These are phyloP conservation scores for Chaetomiaceae sp. DNA, from an alignment of 2,329 filamentous ascomycete genomes.

Conservation along the genomic window DNA sequence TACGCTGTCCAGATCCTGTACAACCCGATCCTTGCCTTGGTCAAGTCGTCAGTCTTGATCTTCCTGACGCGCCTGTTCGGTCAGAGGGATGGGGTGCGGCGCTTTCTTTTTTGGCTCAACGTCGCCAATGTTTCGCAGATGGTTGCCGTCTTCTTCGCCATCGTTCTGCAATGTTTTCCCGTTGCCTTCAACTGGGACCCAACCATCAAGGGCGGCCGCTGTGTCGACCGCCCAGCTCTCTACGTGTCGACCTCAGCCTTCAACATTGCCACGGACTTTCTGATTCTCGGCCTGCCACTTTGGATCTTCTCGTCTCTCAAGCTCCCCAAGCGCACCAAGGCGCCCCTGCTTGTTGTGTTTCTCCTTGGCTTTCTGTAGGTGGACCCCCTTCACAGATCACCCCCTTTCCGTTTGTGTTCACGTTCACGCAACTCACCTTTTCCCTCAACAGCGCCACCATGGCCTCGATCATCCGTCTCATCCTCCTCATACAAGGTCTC, in stretches of 20 bases:
- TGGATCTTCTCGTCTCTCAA: conserved; percentile 29
- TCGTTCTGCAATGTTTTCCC: conserved; percentile 36
- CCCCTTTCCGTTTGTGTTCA: no score
- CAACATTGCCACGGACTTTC: conserved; percentile 39
- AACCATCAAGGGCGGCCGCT: conserved; percentile 34
- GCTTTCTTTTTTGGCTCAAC: conserved; percentile 27
- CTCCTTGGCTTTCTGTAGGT: conserved; percentile 29
- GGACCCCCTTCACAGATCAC: neutral
- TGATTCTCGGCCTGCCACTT: conserved; percentile 38
- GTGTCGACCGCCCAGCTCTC: conserved; percentile 27
- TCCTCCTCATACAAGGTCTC: conserved; percentile 29
- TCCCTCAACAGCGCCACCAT: conserved; percentile 29
- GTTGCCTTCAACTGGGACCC: conserved; percentile 40
- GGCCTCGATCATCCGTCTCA: conserved; percentile 30
- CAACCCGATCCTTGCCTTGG: conserved; percentile 32
- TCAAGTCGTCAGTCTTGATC: conserved; percentile 31
- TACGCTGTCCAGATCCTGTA: conserved; percentile 32
- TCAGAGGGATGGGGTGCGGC: conserved; percentile 26
- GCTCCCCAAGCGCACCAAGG: conserved; percentile 27
- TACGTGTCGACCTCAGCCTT: conserved; percentile 33
- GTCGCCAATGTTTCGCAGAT: conserved; percentile 28
- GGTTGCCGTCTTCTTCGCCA: conserved; percentile 30
- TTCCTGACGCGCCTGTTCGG: conserved; percentile 30
- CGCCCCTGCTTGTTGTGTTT: conserved; percentile 29
- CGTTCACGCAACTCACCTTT: neutral